Conservation (phyloP, 2,329 filamentous ascomycete genomes). For the Cladobotryum mycophilum region DNA sequence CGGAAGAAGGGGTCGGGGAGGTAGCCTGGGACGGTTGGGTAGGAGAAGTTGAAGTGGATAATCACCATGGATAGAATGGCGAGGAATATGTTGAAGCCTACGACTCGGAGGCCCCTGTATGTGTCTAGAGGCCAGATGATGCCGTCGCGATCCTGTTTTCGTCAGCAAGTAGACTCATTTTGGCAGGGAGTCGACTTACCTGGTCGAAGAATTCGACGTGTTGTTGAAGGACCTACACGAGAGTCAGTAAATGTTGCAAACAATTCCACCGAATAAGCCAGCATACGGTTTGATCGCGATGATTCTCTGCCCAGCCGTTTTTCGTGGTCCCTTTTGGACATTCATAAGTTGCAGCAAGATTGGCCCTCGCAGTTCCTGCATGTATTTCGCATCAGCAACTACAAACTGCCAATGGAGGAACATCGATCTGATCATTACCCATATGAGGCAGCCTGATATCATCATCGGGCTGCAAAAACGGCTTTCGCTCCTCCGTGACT, state of each 20-base stretch:
- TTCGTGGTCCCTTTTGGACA: slow-evolving; percentile 28
- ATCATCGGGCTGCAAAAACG: slow-evolving; percentile 23
- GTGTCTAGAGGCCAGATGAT: slow-evolving; percentile 34
- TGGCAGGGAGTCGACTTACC: not conserved
- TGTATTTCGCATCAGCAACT: not conserved
- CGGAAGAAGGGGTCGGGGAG: slow-evolving; percentile 34
- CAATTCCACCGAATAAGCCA: too few relatives aligned
- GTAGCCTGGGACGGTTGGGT: slow-evolving; percentile 33
- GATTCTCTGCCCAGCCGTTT: slow-evolving; percentile 23
- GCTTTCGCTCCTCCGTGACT: slow-evolving; percentile 22
- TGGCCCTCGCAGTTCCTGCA: slow-evolving; percentile 28
- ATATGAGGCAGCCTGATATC: slow-evolving; percentile 21
- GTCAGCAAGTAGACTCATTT: slow-evolving; percentile 2
- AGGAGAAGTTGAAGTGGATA: slow-evolving; percentile 38
- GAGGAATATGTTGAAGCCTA: slow-evolving; percentile 35
- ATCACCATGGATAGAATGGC: slow-evolving; percentile 33
- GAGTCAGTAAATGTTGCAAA: too few relatives aligned
- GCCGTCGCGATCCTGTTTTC: slow-evolving; percentile 28
- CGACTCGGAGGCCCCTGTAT: slow-evolving; percentile 31
- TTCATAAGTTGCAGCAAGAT: slow-evolving; percentile 28
- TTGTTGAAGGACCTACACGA: too few relatives aligned
- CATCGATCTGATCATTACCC: slow-evolving; percentile 13
- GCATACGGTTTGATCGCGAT: slow-evolving; percentile 27
- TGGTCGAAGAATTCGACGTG: too few relatives aligned
- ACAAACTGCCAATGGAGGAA: too few relatives aligned